Evolutionary conservation across 495 filamentous ascomycete genomes (phyloP).

Genomic region (Aspergillus funiculosus): DNA sequence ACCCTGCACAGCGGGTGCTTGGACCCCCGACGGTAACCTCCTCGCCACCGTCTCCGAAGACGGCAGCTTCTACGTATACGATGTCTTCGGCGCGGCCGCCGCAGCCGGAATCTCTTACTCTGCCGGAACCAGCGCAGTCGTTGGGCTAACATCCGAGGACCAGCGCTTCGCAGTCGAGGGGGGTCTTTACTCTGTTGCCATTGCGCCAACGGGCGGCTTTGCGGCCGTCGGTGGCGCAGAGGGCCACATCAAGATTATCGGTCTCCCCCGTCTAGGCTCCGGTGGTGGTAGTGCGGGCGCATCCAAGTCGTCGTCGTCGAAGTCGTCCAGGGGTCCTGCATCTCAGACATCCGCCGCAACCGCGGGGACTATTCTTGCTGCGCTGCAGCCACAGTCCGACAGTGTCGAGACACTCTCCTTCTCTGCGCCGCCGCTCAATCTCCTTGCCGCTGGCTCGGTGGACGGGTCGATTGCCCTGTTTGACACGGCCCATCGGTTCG

Average conservation of each 20-base stretch:
- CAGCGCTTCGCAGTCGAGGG: constrained; percentile 89
- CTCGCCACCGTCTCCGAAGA: constrained; percentile 90
- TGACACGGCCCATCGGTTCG: constrained; percentile 77
- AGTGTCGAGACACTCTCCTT: constrained; percentile 83
- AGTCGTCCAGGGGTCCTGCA: constrained; percentile 22
- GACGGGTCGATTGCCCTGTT: constrained; percentile 88
- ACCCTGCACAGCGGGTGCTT: constrained; percentile 82
- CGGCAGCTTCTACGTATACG: constrained; percentile 83
- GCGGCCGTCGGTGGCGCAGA: constrained; percentile 83
- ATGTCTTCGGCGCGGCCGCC: constrained; percentile 79
- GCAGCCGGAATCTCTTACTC: constrained; percentile 65
- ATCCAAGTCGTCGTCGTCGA: constrained; percentile 23
- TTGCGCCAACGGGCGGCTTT: constrained; percentile 70
- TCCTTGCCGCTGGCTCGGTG: constrained; percentile 83
- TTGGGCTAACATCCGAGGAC: constrained; percentile 75
- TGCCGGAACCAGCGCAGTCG: constrained; percentile 63
- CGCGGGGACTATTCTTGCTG: constrained; percentile 72
- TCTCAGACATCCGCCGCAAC: constrained; percentile 51
- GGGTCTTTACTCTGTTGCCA: constrained; percentile 77
- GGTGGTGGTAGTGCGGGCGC: constrained; percentile 25
- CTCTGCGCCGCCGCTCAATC: constrained; percentile 62
- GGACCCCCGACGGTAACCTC: constrained; percentile 81
- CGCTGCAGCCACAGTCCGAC: constrained; percentile 65
- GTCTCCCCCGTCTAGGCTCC: constrained; percentile 63
- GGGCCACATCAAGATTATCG: constrained; percentile 76